A percentile compares a stretch with the other conserved stretches of the same genome.
Evolutionary conservation across 768 basidiomycete species (phyloP).

Genomic region (Mycena filopes): DNA sequence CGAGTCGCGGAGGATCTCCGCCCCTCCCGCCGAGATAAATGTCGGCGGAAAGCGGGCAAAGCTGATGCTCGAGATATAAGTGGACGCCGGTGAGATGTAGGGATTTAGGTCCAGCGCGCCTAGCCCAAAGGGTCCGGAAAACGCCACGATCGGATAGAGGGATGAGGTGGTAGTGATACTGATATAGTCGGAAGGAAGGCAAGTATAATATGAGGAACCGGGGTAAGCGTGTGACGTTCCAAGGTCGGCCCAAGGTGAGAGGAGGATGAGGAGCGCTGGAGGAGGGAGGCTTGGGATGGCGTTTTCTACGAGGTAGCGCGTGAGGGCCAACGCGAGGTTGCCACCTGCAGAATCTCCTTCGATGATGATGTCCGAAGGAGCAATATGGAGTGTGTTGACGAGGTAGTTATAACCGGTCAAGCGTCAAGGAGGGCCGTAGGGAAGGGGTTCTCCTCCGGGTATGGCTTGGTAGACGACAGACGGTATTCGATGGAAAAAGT

Average conservation of each 20-base stretch:
- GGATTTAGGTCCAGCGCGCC: conserved; percentile 57
- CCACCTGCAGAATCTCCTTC: conserved; percentile 84
- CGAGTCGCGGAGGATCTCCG: conserved; percentile 67
- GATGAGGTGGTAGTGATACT: conserved; percentile 34
- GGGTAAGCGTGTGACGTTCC: conserved; percentile 51
- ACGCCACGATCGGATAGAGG: conserved; percentile 51
- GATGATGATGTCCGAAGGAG: conserved; percentile 69
- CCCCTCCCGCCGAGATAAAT: conserved; percentile 67
- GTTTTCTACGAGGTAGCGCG: conserved; percentile 69
- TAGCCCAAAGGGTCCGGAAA: conserved; percentile 59
- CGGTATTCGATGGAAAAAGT: conserved; percentile 79
- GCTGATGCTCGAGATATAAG: conserved; percentile 45
- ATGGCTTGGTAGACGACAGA: conserved; percentile 59
- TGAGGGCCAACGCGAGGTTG: conserved; percentile 73
- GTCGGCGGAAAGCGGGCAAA: conserved; percentile 72
- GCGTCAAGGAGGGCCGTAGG: conserved; percentile 81
- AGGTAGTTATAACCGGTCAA: conserved; percentile 81
- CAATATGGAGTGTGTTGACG: conserved; percentile 64
- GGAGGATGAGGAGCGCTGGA: conserved; percentile 60
- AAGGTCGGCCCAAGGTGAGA: conserved; percentile 69
- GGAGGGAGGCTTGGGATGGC: conserved; percentile 51
- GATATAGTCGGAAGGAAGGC: conserved; percentile 52
- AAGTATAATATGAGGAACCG: conserved; percentile 49
- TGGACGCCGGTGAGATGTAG: conserved; percentile 70
- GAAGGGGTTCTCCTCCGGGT: conserved; percentile 64